phyloP scores from a whole-genome alignment of 2,329 filamentous ascomycete species.

The Fusarium sp. region DNA sequence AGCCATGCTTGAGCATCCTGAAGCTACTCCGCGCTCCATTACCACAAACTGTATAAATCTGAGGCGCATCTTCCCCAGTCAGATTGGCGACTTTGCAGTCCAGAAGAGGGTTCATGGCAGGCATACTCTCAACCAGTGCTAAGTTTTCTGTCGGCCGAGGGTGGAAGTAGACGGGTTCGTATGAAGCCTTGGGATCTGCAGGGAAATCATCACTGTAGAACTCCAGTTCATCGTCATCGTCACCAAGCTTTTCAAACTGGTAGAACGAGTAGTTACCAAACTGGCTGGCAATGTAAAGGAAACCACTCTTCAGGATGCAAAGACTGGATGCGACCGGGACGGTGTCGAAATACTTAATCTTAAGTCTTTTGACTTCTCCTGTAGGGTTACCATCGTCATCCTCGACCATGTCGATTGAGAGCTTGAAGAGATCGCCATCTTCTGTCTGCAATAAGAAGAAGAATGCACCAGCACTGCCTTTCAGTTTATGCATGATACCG shows the following conservation, averaged over 20 bases:
- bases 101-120: conserved; percentile 89
- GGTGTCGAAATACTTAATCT: conserved; percentile 98
- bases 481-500: conserved; percentile 97
- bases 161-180: conserved; percentile 84
- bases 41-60: conserved; percentile 93
- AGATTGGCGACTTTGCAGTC: conserved; percentile 93
- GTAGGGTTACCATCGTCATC: conserved; percentile 81
- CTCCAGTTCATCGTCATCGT: conserved; percentile 90
- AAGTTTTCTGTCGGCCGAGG: conserved; percentile 83
- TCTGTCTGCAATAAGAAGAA: conserved; percentile 97
- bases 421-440: conserved; percentile 97
- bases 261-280: conserved; percentile 95
- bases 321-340: conserved; percentile 87
- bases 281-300: conserved; percentile 91
- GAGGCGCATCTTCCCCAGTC: conserved; percentile 90
- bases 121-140: conserved; percentile 82
- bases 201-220: conserved; percentile 86
- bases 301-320: conserved; percentile 94
- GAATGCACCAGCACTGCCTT: conserved; percentile 82
- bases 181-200: conserved; percentile 74
- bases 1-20: conserved; percentile 88
- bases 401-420: conserved; percentile 90
- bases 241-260: conserved; percentile 95
- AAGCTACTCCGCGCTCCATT: conserved; percentile 90
- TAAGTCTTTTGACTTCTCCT: conserved; percentile 82